Percentiles rank a stretch among this genome's conserved stretches.
These are phyloP conservation scores for Trichomonas gallinae DNA, from an alignment of 208 protist species.

Conservation along the genomic window DNA sequence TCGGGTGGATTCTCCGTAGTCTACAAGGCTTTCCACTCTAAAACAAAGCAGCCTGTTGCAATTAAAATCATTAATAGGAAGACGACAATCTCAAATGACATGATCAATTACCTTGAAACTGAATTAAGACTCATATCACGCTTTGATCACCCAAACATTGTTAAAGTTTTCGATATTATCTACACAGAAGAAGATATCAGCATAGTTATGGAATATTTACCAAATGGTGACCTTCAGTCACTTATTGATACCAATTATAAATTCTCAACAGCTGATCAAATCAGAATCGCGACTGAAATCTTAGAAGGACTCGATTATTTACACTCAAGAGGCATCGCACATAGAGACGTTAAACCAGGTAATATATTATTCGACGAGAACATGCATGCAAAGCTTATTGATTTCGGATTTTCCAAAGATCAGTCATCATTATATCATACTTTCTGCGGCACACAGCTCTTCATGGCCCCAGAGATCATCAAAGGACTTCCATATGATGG, in stretches of 20 bases:
- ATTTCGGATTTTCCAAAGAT: background rate
- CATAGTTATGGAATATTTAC: background rate
- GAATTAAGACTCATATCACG: background rate
- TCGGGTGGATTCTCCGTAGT: too few relatives aligned
- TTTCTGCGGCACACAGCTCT: background rate
- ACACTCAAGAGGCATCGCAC: conserved; percentile 38
- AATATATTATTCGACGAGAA: background rate
- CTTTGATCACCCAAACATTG: background rate
- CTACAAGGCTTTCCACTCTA: too few relatives aligned
- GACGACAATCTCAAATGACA: background rate
- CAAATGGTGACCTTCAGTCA: background rate
- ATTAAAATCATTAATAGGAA: background rate
- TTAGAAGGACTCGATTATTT: conserved; percentile 43
- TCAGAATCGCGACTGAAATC: background rate
- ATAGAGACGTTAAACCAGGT: conserved; percentile 48
- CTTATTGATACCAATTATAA: background rate
- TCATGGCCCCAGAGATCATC: background rate
- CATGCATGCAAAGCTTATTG: background rate
- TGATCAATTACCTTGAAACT: background rate
- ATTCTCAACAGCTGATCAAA: background rate
- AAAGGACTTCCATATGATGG: background rate
- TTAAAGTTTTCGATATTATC: background rate
- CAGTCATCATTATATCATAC: background rate
- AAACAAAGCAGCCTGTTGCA: background rate
- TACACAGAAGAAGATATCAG: background rate